These are phyloP conservation scores for Alisma plantagoaquatica DNA, from an alignment of 106 monocot species.

Conservation along the genomic window DNA sequence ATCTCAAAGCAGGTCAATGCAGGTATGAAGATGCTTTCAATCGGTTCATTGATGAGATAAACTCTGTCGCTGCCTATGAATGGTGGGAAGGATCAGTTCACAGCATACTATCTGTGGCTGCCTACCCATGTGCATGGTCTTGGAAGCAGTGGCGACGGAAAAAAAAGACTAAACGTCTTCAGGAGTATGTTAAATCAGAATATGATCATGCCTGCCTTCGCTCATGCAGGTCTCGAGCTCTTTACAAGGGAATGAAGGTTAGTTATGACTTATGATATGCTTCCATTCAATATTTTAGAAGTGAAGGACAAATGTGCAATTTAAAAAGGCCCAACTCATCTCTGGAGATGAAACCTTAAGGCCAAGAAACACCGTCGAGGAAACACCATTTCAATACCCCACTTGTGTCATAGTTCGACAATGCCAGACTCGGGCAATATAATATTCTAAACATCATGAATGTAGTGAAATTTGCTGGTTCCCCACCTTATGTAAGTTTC, in stretches of 20 bases:
- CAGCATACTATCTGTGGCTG: constrained; percentile 66
- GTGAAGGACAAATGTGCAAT: background rate
- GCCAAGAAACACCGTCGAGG: too few species aligned
- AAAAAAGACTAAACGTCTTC: constrained; percentile 68
- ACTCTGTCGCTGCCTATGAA: constrained; percentile 88
- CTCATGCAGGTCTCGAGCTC: constrained; percentile 90
- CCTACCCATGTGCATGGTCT: constrained; percentile 93
- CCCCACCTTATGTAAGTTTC: too few species aligned
- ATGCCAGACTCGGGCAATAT: too few species aligned
- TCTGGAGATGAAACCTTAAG: too few species aligned
- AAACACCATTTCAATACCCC: too few species aligned
- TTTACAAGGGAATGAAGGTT: constrained; percentile 99
- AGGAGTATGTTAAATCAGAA: constrained; percentile 88
- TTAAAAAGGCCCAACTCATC: too few species aligned
- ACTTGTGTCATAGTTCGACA: too few species aligned
- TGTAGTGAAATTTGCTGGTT: too few species aligned
- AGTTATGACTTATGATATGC: constrained; percentile 4
- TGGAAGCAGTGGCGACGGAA: constrained; percentile 95
- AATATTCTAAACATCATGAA: too few species aligned
- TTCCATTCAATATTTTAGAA: constrained; percentile 1
- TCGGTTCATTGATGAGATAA: constrained; percentile 90
- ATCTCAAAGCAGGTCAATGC: too few species aligned
- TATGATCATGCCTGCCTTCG: constrained; percentile 92
- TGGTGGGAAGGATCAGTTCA: constrained; percentile 99
- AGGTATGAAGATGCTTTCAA: constrained; percentile 98